Percentiles rank a stretch among this genome's conserved stretches.
Evolutionary conservation across 2,329 filamentous ascomycete genomes (phyloP).

Genomic region (Thielaviopsis ethacetica): DNA sequence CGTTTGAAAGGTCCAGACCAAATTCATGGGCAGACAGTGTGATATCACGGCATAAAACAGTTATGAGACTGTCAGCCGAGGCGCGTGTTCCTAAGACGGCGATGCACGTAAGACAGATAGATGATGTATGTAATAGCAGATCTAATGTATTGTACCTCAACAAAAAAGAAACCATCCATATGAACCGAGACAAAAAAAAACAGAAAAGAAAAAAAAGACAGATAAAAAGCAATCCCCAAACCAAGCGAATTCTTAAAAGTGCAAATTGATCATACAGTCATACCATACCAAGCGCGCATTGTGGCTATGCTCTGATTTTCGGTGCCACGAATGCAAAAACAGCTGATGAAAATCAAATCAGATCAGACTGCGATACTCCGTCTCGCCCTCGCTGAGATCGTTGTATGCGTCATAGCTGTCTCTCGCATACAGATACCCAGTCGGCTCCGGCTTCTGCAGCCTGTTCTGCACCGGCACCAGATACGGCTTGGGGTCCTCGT

Average conservation of each 20-base stretch:
- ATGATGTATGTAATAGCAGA: neutral
- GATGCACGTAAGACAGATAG: neutral
- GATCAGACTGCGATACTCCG: conserved; percentile 3
- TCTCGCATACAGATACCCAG: conserved; percentile 1
- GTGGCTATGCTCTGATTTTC: neutral
- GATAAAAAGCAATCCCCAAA: neutral
- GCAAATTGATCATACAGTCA: neutral
- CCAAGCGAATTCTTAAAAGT: neutral
- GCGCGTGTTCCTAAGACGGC: neutral
- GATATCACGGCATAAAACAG: neutral
- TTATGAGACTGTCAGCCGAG: neutral
- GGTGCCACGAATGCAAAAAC: neutral
- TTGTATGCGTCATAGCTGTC: conserved; percentile 5
- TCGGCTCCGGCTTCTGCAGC: neutral
- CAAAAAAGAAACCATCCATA: neutral
- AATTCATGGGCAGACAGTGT: neutral
- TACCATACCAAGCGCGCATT: neutral
- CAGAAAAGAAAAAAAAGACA: neutral
- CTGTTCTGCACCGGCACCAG: neutral
- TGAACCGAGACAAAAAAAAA: neutral
- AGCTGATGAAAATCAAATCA: neutral
- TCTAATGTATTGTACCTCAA: neutral
- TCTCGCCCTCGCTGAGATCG: conserved; percentile 5
- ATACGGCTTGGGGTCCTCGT: neutral
- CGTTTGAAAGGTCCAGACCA: neutral